Percentiles rank a stretch among this genome's conserved stretches.
Conservation (phyloP, 768 basidiomycete species). For the Myochromella boudieri region DNA sequence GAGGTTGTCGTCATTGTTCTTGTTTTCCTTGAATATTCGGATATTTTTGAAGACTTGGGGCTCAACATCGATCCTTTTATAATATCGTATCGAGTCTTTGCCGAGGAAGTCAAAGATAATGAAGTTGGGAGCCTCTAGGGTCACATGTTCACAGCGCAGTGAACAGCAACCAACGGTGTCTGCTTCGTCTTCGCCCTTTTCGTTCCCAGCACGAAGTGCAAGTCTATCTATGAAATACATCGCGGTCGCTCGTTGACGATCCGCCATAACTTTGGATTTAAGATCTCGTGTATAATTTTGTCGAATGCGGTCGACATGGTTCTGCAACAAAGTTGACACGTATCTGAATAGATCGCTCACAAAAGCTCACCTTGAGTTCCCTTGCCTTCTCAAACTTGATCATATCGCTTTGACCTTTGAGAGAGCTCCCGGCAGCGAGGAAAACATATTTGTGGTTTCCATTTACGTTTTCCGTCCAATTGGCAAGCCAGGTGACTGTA, state of each 20-base stretch:
- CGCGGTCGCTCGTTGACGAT: constrained; percentile 96
- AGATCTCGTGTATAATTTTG: constrained; percentile 84
- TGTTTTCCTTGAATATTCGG: constrained; percentile 93
- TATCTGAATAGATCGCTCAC: background rate
- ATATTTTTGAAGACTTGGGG: constrained; percentile 97
- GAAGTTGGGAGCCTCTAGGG: constrained; percentile 81
- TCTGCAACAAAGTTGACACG: constrained; percentile 43
- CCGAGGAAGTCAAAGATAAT: constrained; percentile 97
- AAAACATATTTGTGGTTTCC: constrained; percentile 97
- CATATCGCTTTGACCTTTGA: constrained; percentile 99
- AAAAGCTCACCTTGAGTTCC: constrained; percentile 76
- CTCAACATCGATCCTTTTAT: constrained; percentile 87
- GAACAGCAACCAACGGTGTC: constrained; percentile 99
- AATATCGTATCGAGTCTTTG: constrained; percentile 98
- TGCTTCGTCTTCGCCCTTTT: constrained; percentile 99
- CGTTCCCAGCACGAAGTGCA: constrained; percentile 97
- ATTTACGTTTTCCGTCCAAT: constrained; percentile 99
- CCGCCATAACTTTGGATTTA: constrained; percentile 89
- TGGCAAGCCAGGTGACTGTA: constrained; percentile 98
- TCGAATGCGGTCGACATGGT: constrained; percentile 88
- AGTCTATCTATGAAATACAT: constrained; percentile 99
- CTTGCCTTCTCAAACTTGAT: constrained; percentile 97
- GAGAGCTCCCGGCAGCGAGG: constrained; percentile 92
- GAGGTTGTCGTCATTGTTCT: constrained; percentile 81
- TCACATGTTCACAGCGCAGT: constrained; percentile 94